phyloP scores from a whole-genome alignment of 2,329 filamentous ascomycete species.

The Pseudofabraea citricarpa region DNA sequence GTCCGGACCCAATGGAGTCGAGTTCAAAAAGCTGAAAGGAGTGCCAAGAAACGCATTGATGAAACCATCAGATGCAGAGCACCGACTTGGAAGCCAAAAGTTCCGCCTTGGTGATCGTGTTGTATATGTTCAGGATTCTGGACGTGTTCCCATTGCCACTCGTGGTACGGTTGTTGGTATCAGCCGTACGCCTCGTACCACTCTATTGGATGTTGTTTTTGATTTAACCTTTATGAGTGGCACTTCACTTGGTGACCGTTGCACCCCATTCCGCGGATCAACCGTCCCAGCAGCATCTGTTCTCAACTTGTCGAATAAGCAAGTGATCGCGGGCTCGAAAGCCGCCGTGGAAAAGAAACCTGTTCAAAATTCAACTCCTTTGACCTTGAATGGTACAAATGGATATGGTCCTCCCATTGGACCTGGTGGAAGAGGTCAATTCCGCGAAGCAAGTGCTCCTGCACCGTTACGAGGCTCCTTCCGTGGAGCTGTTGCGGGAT shows the following conservation, averaged over 20 bases:
- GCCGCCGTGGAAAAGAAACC: slow-evolving; percentile 49
- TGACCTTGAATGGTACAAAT: slow-evolving; percentile 38
- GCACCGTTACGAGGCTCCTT: slow-evolving; percentile 51
- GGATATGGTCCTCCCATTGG: slow-evolving; percentile 50
- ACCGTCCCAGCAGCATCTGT: slow-evolving; percentile 86
- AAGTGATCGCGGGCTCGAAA: slow-evolving; percentile 69
- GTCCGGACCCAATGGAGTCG: slow-evolving; percentile 39
- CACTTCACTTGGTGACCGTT: slow-evolving; percentile 83
- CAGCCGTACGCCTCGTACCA: slow-evolving; percentile 77
- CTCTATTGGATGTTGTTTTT: slow-evolving; percentile 87
- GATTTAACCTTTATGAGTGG: slow-evolving; percentile 97
- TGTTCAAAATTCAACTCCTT: slow-evolving; percentile 40
- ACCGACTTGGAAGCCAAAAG: slow-evolving; percentile 77
- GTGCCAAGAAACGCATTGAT: slow-evolving; percentile 85
- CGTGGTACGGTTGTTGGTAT: slow-evolving; percentile 93
- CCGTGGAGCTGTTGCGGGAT: slow-evolving; percentile 48
- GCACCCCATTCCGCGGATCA: slow-evolving; percentile 88
- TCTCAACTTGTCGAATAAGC: slow-evolving; percentile 78
- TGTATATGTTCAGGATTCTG: slow-evolving; percentile 87
- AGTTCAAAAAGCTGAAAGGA: slow-evolving; percentile 67
- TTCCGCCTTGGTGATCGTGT: slow-evolving; percentile 87
- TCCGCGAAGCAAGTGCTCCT: slow-evolving; percentile 51
- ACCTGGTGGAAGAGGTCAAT: slow-evolving; percentile 57
- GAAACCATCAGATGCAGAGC: slow-evolving; percentile 93
- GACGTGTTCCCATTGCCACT: slow-evolving; percentile 89